Conservation (phyloP, 1,139 yeast species). For the Geotrichum restrictum region DNA sequence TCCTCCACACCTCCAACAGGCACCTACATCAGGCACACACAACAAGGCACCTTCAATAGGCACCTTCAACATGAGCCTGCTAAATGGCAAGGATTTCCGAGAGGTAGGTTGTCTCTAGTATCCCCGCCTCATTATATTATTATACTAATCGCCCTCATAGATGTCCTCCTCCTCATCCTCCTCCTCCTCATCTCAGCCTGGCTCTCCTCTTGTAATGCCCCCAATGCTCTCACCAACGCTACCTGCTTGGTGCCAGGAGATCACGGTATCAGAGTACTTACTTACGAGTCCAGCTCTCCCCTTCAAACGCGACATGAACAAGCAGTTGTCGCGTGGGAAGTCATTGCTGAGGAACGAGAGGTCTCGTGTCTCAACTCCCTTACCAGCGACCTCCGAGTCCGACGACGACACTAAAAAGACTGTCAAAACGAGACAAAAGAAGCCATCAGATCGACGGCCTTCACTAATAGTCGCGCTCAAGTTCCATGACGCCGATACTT, state of each 20-base stretch:
- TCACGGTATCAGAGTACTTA: not conserved
- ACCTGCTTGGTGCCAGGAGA: conserved; percentile 16
- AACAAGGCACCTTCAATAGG: too few species aligned
- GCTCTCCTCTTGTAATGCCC: conserved; percentile 10
- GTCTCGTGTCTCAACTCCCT: not conserved
- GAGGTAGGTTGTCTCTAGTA: conserved; percentile 4
- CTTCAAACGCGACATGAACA: not conserved
- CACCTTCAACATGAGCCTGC: conserved; percentile 8
- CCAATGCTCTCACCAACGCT: conserved; percentile 19
- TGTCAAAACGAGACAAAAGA: not conserved
- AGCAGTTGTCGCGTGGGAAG: not conserved
- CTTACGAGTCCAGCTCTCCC: not conserved
- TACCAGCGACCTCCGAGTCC: not conserved
- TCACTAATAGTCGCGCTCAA: conserved; percentile 13
- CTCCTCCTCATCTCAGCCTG: not conserved
- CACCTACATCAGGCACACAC: too few species aligned
- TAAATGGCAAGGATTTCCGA: not conserved
- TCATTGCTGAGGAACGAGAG: not conserved
- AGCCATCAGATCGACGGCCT: conserved; percentile 1
- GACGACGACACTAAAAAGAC: not conserved
- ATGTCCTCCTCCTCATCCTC: not conserved
- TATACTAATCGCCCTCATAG: not conserved
- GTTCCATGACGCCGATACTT: conserved; percentile 1
- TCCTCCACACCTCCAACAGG: too few species aligned
- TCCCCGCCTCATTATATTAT: not conserved